phyloP scores from a whole-genome alignment of 495 filamentous ascomycete species.

The Clohesyomyces aquaticus region DNA sequence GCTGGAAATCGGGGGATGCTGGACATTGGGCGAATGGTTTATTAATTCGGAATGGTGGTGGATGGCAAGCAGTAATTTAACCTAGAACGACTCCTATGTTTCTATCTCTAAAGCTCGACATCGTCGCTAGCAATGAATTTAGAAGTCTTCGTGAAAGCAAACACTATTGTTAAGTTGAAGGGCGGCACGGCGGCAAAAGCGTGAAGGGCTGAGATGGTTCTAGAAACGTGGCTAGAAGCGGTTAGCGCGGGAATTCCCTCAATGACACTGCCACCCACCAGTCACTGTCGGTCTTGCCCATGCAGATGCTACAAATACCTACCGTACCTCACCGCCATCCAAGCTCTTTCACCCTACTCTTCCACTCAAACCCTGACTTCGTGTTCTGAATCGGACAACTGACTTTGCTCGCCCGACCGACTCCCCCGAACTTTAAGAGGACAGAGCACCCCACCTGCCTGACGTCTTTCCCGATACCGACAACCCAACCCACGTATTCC shows the following conservation, averaged over 20 bases:
- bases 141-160: not conserved
- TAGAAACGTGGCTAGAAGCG: not conserved
- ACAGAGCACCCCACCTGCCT: too few relatives aligned
- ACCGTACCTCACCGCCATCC: conserved; percentile 4
- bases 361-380: not conserved
- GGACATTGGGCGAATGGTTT: not conserved
- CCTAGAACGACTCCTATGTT: not conserved
- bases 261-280: conserved; percentile 11
- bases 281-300: conserved; percentile 4
- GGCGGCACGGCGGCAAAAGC: conserved; percentile 2
- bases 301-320: conserved; percentile 15
- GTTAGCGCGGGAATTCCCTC: conserved; percentile 9
- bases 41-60: not conserved
- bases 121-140: too few relatives aligned
- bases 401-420: too few relatives aligned
- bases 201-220: conserved; percentile 16
- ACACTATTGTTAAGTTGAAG: not conserved
- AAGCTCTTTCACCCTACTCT: not conserved
- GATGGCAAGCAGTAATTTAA: not conserved
- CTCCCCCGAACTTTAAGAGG: too few relatives aligned
- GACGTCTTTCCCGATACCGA: too few relatives aligned
- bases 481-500: too few relatives aligned
- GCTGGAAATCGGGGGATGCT: too few relatives aligned
- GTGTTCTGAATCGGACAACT: too few relatives aligned
- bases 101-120: too few relatives aligned